Percentiles rank a stretch among this genome's conserved stretches.
phyloP scores from a whole-genome alignment of 768 basidiomycete genomes.

The Mycena leptocephala region DNA sequence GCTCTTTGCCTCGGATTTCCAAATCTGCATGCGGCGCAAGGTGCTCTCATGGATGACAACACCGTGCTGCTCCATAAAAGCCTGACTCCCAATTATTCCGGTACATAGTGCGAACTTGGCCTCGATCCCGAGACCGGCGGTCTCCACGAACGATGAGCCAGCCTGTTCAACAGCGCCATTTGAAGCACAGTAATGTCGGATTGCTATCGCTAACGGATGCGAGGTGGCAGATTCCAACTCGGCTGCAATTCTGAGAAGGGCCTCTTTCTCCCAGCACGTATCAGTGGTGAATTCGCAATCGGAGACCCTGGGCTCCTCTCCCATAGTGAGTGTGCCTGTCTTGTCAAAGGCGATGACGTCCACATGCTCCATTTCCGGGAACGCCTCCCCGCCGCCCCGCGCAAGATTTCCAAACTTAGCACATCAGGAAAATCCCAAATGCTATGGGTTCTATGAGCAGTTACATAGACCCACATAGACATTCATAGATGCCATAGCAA shows the following conservation, averaged over 20 bases:
- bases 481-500: too few relatives aligned
- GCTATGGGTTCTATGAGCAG: too few relatives aligned
- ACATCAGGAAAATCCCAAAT: too few relatives aligned
- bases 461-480: too few relatives aligned
- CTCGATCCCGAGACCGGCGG: slow-evolving; percentile 76
- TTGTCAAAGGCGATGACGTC: slow-evolving; percentile 90
- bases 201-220: slow-evolving; percentile 78
- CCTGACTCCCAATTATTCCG: slow-evolving; percentile 80
- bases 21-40: slow-evolving; percentile 55
- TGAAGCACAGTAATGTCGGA: slow-evolving; percentile 64
- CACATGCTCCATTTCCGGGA: slow-evolving; percentile 85
- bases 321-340: slow-evolving; percentile 87
- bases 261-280: slow-evolving; percentile 50
- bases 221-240: slow-evolving; percentile 72
- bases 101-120: slow-evolving; percentile 62
- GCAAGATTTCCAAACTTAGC: slow-evolving; percentile 84
- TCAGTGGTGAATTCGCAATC: slow-evolving; percentile 57
- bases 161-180: slow-evolving; percentile 48
- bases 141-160: slow-evolving; percentile 68
- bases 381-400: slow-evolving; percentile 90
- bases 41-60: slow-evolving; percentile 50
- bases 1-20: slow-evolving; percentile 82
- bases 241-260: slow-evolving; percentile 67
- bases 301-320: slow-evolving; percentile 75
- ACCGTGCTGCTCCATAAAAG: slow-evolving; percentile 71